These are phyloP conservation scores for Hypoxylon lienhwacheense DNA, from an alignment of 495 filamentous ascomycete species.

Conservation along the genomic window DNA sequence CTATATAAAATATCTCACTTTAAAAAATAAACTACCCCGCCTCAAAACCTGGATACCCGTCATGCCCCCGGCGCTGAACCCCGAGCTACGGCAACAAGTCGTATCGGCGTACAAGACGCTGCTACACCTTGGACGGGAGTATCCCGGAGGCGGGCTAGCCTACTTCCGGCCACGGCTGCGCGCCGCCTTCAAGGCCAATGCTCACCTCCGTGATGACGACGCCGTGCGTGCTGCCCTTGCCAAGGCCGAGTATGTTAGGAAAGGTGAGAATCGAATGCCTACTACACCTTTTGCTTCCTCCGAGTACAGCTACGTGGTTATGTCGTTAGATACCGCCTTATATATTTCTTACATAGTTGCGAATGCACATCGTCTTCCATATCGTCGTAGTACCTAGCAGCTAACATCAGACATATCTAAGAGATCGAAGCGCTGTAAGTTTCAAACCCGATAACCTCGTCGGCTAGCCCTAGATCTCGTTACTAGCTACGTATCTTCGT, in stretches of 20 bases:
- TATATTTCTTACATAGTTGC: no score
- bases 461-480: not conserved
- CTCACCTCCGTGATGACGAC: conserved; percentile 66
- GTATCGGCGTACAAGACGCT: conserved; percentile 95
- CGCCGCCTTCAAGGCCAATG: conserved; percentile 77
- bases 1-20: not conserved
- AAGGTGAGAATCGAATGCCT: conserved; percentile 55
- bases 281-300: not conserved
- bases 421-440: conserved; percentile 92
- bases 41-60: not conserved
- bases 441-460: not conserved
- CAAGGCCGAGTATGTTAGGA: conserved; percentile 84
- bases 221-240: conserved; percentile 75
- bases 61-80: conserved; percentile 40
- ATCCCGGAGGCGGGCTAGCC: conserved; percentile 83
- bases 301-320: not conserved
- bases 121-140: conserved; percentile 79
- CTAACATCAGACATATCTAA: conserved; percentile 31
- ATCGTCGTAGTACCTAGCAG: no score
- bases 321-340: no score
- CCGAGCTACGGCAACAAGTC: conserved; percentile 73
- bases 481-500: not conserved
- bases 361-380: no score
- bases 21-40: not conserved
- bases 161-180: conserved; percentile 84